Percentiles rank a stretch among this genome's conserved stretches.
Evolutionary conservation across 2,329 filamentous ascomycete genomes (phyloP).

Genomic region (Colletotrichum zoysiae): DNA sequence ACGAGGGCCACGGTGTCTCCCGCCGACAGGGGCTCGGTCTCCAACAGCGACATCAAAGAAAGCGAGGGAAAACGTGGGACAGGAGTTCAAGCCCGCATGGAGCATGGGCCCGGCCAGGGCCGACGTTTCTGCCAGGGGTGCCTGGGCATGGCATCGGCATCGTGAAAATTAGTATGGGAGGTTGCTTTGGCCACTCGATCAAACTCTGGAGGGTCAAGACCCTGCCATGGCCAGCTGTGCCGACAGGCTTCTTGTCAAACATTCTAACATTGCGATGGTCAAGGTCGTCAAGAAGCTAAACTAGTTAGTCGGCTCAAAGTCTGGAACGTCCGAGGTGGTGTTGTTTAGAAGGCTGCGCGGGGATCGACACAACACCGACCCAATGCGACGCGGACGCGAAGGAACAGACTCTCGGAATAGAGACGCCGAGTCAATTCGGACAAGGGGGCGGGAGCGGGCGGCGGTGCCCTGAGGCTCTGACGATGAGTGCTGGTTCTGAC

Average conservation of each 20-base stretch:
- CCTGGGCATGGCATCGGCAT: constrained; percentile 8
- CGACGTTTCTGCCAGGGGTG: constrained; percentile 28
- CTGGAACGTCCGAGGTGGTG: background rate
- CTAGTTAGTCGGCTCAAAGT: background rate
- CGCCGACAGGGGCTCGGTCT: background rate
- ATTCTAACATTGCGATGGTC: background rate
- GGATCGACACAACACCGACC: constrained; percentile 15
- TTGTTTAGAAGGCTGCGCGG: background rate
- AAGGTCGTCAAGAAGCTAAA: background rate
- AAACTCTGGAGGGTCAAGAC: constrained; percentile 17
- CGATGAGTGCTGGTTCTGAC: background rate
- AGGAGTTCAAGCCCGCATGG: constrained; percentile 6
- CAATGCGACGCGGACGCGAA: constrained; percentile 9
- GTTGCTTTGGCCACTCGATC: constrained; percentile 25
- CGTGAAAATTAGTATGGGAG: constrained; percentile 6
- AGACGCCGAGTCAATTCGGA: background rate
- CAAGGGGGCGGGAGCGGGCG: background rate
- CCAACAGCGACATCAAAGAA: constrained; percentile 18
- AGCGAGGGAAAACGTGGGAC: constrained; percentile 28
- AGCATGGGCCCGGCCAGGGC: constrained; percentile 28
- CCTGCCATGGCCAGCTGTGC: background rate
- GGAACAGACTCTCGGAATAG: constrained; percentile 23
- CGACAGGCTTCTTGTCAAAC: background rate
- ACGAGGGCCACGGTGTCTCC: constrained; percentile 13
- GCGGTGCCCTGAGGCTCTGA: background rate